phyloP scores from a whole-genome alignment of 768 basidiomycete species.

The Grammothele lineata region DNA sequence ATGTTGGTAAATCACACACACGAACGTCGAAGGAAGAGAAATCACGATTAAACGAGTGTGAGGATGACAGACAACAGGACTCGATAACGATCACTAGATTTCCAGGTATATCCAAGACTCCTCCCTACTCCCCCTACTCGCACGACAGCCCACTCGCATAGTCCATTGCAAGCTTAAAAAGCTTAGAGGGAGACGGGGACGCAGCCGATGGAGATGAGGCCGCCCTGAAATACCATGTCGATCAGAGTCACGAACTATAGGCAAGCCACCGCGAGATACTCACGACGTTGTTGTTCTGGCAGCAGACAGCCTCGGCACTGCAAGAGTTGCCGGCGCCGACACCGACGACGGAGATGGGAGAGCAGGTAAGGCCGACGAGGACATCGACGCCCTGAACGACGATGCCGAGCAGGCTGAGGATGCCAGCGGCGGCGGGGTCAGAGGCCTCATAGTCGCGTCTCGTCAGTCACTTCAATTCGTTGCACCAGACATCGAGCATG shows the following conservation, averaged over 20 bases:
- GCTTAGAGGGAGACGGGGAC: slow-evolving; percentile 9
- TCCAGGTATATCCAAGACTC: too few species aligned
- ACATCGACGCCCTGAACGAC: slow-evolving; percentile 7
- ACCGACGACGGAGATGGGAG: slow-evolving; percentile 11
- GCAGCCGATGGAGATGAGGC: slow-evolving; percentile 16
- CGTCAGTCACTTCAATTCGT: too few species aligned
- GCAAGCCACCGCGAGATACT: not conserved
- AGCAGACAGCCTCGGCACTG: slow-evolving; percentile 8
- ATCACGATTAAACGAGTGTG: too few species aligned
- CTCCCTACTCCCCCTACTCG: too few species aligned
- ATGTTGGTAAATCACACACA: too few species aligned
- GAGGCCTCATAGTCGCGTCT: not conserved
- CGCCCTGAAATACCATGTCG: slow-evolving; percentile 2
- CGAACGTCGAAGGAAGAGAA: too few species aligned
- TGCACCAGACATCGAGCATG: too few species aligned
- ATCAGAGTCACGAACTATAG: not conserved
- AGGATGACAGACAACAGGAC: too few species aligned
- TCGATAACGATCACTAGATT: too few species aligned
- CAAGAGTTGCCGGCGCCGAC: slow-evolving; percentile 4
- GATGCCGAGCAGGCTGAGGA: slow-evolving; percentile 9
- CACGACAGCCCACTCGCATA: too few species aligned
- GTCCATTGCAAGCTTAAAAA: too few species aligned
- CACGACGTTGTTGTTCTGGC: slow-evolving; percentile 12
- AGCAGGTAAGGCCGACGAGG: slow-evolving; percentile 9
- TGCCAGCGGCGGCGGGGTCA: not conserved